phyloP scores from a whole-genome alignment of 1,139 yeast genomes.

The Protomyces inundatus region DNA sequence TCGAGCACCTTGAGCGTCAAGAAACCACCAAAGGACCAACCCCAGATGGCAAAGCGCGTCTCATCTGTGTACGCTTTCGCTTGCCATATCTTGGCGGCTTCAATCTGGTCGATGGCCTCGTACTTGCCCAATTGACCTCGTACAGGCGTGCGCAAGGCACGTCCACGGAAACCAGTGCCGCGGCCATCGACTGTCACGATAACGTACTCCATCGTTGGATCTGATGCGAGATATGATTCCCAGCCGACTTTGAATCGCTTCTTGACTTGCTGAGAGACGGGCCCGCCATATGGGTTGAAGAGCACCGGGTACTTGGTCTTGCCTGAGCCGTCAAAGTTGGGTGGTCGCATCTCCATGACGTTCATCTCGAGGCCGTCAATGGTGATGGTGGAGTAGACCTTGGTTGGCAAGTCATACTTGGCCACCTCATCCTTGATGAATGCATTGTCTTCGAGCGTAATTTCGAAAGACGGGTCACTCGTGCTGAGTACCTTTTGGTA shows the following conservation, averaged over 20 bases:
- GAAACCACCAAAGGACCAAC: slow-evolving; percentile 91
- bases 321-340: slow-evolving; percentile 50
- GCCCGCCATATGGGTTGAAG: slow-evolving; percentile 89
- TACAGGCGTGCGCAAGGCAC: slow-evolving; percentile 66
- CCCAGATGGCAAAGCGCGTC: slow-evolving; percentile 80
- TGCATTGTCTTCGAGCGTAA: slow-evolving; percentile 28
- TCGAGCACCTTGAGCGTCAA: slow-evolving; percentile 72
- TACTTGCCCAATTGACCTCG: slow-evolving; percentile 68
- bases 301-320: slow-evolving; percentile 64
- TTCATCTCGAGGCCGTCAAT: slow-evolving; percentile 47
- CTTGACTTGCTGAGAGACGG: slow-evolving; percentile 73
- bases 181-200: slow-evolving; percentile 86
- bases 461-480: slow-evolving; percentile 35
- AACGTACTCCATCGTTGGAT: slow-evolving; percentile 53
- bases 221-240: slow-evolving; percentile 64
- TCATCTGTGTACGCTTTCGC: slow-evolving; percentile 51
- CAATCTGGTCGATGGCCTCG: slow-evolving; percentile 79
- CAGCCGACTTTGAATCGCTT: slow-evolving; percentile 56
- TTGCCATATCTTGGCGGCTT: slow-evolving; percentile 61
- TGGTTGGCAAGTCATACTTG: slow-evolving; percentile 34
- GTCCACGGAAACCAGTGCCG: slow-evolving; percentile 88
- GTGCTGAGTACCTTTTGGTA: slow-evolving; percentile 55
- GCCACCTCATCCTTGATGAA: slow-evolving; percentile 23
- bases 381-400: slow-evolving; percentile 36
- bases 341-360: slow-evolving; percentile 71